Conservation (phyloP, 345 rosid genomes). For the Noccaea caerulescens region DNA sequence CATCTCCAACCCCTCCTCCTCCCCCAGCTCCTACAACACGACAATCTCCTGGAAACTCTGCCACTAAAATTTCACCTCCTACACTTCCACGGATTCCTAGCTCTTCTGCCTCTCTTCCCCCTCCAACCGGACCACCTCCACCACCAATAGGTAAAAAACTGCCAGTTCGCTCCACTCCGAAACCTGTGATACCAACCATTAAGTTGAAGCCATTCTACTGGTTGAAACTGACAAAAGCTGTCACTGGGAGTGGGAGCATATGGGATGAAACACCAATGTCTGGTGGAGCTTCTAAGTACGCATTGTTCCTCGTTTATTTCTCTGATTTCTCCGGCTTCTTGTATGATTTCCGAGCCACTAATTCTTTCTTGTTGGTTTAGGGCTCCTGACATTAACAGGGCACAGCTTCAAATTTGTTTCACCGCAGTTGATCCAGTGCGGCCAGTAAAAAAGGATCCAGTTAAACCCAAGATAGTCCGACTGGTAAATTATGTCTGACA, state of each 20-base stretch:
- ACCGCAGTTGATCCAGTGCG: conserved; percentile 69
- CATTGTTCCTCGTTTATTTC: conserved; percentile 31
- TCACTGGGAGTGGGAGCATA: conserved; percentile 70
- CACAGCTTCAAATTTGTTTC: conserved; percentile 89
- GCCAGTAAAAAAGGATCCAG: conserved; percentile 47
- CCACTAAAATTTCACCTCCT: conserved; percentile 48
- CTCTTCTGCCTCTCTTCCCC: conserved; percentile 38
- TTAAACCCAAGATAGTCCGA: conserved; percentile 85
- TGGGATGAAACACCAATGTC: conserved; percentile 97
- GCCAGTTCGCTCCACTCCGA: conserved; percentile 39
- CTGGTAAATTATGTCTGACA: conserved; percentile 56
- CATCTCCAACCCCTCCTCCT: conserved; percentile 41
- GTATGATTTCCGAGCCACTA: conserved; percentile 21
- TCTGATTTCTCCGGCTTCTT: conserved; percentile 28
- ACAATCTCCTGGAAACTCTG: conserved; percentile 40
- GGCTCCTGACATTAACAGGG: conserved; percentile 95
- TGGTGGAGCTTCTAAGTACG: conserved; percentile 82
- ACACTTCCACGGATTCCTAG: conserved; percentile 58
- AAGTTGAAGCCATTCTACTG: conserved; percentile 96
- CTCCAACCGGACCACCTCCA: conserved; percentile 53
- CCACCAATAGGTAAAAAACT: conserved; percentile 47
- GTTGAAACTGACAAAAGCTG: conserved; percentile 92
- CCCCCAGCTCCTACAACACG: conserved; percentile 47
- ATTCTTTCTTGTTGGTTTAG: conserved; percentile 44
- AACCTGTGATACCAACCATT: conserved; percentile 70